Evolutionary conservation across 371 early-diverging fungal species (phyloP).

Genomic region (Mucor irregularis): DNA sequence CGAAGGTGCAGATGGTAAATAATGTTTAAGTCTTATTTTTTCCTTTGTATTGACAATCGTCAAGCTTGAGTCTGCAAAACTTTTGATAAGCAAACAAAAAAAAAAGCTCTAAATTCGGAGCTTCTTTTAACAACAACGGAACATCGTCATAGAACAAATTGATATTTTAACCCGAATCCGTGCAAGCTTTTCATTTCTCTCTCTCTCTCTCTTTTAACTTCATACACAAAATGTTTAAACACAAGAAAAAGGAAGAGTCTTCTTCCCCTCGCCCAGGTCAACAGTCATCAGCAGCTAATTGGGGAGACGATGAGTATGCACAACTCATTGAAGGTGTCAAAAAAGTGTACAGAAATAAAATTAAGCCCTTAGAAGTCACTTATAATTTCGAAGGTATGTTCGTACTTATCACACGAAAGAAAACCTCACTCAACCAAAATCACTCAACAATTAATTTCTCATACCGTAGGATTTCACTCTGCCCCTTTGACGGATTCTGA

Average conservation of each 20-base stretch:
- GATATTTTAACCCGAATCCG: too few relatives aligned
- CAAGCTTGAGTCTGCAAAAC: too few relatives aligned
- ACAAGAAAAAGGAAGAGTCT: background rate
- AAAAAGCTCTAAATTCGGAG: too few relatives aligned
- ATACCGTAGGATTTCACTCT: slow-evolving; percentile 67
- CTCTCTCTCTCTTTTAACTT: background rate
- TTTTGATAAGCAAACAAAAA: too few relatives aligned
- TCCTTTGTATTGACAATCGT: too few relatives aligned
- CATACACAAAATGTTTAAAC: background rate
- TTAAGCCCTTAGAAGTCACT: slow-evolving; percentile 71
- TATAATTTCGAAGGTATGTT: slow-evolving; percentile 74
- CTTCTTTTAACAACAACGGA: too few relatives aligned
- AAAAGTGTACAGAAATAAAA: slow-evolving; percentile 70
- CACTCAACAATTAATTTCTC: background rate
- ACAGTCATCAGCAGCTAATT: background rate
- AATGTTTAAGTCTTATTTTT: too few relatives aligned
- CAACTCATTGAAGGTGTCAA: slow-evolving; percentile 69
- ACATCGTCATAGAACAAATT: too few relatives aligned
- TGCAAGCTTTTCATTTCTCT: too few relatives aligned
- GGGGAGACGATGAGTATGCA: slow-evolving; percentile 53
- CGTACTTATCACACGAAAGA: too few relatives aligned
- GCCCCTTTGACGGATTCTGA: slow-evolving; percentile 78
- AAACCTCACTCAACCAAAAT: background rate
- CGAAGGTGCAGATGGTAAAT: too few relatives aligned
- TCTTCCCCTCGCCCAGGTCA: too few relatives aligned